These are phyloP conservation scores for Aspergillus ellipticus DNA, from an alignment of 495 filamentous ascomycete genomes.

Conservation along the genomic window DNA sequence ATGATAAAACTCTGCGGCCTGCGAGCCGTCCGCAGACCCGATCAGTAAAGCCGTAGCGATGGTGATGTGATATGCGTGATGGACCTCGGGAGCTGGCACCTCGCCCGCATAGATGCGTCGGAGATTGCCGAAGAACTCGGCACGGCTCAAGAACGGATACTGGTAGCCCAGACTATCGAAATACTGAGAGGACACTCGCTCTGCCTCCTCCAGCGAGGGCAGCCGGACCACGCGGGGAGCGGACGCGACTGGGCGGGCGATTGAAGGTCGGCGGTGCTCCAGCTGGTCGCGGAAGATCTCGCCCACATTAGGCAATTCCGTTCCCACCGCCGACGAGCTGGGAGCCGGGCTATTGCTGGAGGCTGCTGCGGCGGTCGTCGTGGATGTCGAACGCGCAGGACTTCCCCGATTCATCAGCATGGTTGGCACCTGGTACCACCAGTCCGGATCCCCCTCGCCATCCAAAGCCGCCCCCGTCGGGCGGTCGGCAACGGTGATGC, in stretches of 20 bases:
- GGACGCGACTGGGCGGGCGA: constrained; percentile 33
- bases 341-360: constrained; percentile 23
- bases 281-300: constrained; percentile 46
- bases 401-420: constrained; percentile 35
- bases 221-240: constrained; percentile 37
- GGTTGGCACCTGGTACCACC: constrained; percentile 43
- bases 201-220: constrained; percentile 39
- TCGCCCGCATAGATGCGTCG: constrained; percentile 39
- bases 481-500: constrained; percentile 33
- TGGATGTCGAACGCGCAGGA: constrained; percentile 10
- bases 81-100: constrained; percentile 33
- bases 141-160: constrained; percentile 40
- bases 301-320: constrained; percentile 41
- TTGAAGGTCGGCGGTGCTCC: constrained; percentile 38
- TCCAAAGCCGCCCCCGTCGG: constrained; percentile 34
- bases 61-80: constrained; percentile 41
- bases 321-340: constrained; percentile 24
- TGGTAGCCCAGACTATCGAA: constrained; percentile 46
- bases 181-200: constrained; percentile 34
- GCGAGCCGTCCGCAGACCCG: constrained; percentile 29
- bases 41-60: constrained; percentile 40
- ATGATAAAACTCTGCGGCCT: constrained; percentile 40
- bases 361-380: constrained; percentile 18
- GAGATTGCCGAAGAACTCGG: constrained; percentile 35
- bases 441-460: constrained; percentile 37